These are phyloP conservation scores for Coleophoma cylindrospora DNA, from an alignment of 2,329 filamentous ascomycete species.

Conservation along the genomic window DNA sequence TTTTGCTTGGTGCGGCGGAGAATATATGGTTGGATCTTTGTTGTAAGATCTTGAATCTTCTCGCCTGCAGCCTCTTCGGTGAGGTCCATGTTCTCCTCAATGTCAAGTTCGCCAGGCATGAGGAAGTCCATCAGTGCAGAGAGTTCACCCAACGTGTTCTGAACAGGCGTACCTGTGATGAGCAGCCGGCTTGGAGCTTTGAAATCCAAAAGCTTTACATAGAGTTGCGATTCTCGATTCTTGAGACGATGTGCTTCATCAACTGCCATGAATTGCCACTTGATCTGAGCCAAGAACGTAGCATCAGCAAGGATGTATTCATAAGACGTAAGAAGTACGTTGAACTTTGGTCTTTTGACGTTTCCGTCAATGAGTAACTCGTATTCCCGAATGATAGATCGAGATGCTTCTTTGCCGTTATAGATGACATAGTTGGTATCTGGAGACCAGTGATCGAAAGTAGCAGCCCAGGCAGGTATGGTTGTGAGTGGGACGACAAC, in stretches of 20 bases:
- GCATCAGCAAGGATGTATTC: conserved; percentile 90
- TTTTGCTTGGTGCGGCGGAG: conserved; percentile 94
- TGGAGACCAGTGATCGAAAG: conserved; percentile 93
- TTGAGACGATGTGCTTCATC: conserved; percentile 97
- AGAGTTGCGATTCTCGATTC: conserved; percentile 92
- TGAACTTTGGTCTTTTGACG: conserved; percentile 86
- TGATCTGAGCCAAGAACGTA: conserved; percentile 79
- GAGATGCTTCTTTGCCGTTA: conserved; percentile 81
- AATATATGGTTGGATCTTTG: conserved; percentile 88
- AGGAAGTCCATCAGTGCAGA: conserved; percentile 93
- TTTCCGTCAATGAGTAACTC: conserved; percentile 86
- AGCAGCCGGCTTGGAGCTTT: conserved; percentile 83
- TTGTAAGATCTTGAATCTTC: conserved; percentile 82
- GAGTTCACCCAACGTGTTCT: conserved; percentile 92
- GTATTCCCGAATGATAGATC: conserved; percentile 82
- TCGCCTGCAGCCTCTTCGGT: conserved; percentile 74
- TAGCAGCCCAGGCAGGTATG: conserved; percentile 97
- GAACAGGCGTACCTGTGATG: conserved; percentile 95
- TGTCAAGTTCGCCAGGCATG: conserved; percentile 87
- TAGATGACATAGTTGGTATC: conserved; percentile 98
- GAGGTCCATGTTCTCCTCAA: conserved; percentile 89
- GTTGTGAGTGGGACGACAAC: conserved; percentile 97
- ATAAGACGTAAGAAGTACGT: conserved; percentile 95
- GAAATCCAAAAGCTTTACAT: conserved; percentile 79
- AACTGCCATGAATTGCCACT: conserved; percentile 95